Evolutionary conservation across 2,329 filamentous ascomycete species (phyloP), one percentile per base, ranked within the genome.

Genomic region (Ilyonectria robusta): DNA sequence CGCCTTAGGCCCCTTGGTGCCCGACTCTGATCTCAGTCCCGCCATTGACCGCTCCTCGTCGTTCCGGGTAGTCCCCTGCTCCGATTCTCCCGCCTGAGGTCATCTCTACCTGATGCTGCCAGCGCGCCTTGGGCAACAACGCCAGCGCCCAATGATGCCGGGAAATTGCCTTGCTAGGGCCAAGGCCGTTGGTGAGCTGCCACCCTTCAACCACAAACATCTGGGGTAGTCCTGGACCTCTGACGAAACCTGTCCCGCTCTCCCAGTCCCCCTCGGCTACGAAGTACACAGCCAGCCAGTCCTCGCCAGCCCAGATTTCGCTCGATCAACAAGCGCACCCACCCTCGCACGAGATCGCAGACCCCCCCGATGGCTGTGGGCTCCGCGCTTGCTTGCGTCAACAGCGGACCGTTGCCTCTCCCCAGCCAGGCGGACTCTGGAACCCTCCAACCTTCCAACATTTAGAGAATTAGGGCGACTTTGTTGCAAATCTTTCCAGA

Each of bases 51-150:
- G 78, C 78, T 79, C 71, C 72, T 78, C 74, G 61, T 68, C 65
- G 70, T 77, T 70, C 78, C 72, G 71, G 78, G 78, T 75, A 75
- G 73, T 78, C 70, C 78, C 78, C 78, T 79, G 78, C 73, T 76
- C 70, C 62, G 59, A 62, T 65, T 71, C 65, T 75, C 76, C 72
- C 70, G 72, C 71, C 70, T 72, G 71, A 74, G 67, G 70, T 71
- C 73, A 71, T 70, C 70, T 74, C 70, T 74, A 77, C 72, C 74
- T 75, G 73, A 73, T 63, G 68, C 69, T 72, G 70, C 69, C 74
- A 73, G 69, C 72, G 65, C 69, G 72, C 58, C 74, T 76, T 78
- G 77, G 78, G 76, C 78, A 79, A 78, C 77, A 79, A 78, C 72
- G 73, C 72, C 71, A 74, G 67, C 71, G 76, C 77, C 77, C 75